These are phyloP conservation scores for maize (Zea mays) DNA, from an alignment of 176 grass and related monocot genomes.

Conservation along the genomic window Zm-B73-REFERENCE-NAM-5.0 NC_050098.1:185839501-185840000, in stretches of 20 bases:
- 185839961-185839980: too few species aligned
- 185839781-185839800: not conserved
- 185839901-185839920: not conserved
- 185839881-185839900: too few species aligned
- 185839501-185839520: not conserved
- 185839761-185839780: not conserved
- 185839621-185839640: not conserved
- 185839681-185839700: not conserved
- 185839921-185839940: too few species aligned
- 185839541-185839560: not conserved
- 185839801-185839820: constrained; percentile 44
- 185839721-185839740: constrained; percentile 35
- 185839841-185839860: not conserved
- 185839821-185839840: too few species aligned
- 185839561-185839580: constrained; percentile 30
- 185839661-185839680: not conserved
- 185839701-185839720: constrained; percentile 17
- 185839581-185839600: constrained; percentile 38
- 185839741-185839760: not conserved
- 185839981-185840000: too few species aligned
- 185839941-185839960: too few species aligned
- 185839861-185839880: not conserved
- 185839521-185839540: not conserved
- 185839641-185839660: not conserved
- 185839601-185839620: not conserved